phyloP scores from a whole-genome alignment of 192 early-diverging fungal species.

The Backusella westeae region DNA sequence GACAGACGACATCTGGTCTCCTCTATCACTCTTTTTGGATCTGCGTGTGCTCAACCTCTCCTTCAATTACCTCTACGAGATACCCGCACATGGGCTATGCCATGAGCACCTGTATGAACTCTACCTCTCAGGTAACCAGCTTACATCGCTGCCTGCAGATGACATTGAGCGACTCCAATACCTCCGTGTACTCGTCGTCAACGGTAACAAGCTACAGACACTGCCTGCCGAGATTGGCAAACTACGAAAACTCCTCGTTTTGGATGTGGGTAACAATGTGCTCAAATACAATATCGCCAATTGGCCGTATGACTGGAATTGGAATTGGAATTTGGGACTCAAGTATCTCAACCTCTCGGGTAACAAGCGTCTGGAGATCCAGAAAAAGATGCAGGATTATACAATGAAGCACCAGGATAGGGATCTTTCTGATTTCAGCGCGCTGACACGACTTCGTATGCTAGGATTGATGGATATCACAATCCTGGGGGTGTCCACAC shows the following conservation, averaged over 20 bases:
- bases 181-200: constrained; percentile 74
- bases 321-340: constrained; percentile 90
- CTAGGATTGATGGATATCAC: constrained; percentile 93
- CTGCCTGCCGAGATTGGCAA: constrained; percentile 90
- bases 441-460: constrained; percentile 72
- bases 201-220: constrained; percentile 87
- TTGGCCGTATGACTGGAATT: constrained; percentile 97
- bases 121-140: constrained; percentile 81
- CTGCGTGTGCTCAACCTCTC: constrained; percentile 77
- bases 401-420: constrained; percentile 31
- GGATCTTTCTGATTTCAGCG: constrained; percentile 75
- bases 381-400: constrained; percentile 53
- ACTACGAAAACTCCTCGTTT: constrained; percentile 67
- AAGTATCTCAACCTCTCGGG: constrained; percentile 92
- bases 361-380: constrained; percentile 87
- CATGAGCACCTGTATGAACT: constrained; percentile 74
- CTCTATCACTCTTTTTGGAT: constrained; percentile 71
- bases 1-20: constrained; percentile 75
- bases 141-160: constrained; percentile 81
- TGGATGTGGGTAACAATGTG: constrained; percentile 86
- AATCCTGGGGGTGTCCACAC: constrained; percentile 70
- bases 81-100: constrained; percentile 74
- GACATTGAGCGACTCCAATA: constrained; percentile 72
- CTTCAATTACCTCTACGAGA: constrained; percentile 80
- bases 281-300: constrained; percentile 93